Conservation (phyloP, 768 basidiomycete genomes). For the Mycena polygramma region DNA sequence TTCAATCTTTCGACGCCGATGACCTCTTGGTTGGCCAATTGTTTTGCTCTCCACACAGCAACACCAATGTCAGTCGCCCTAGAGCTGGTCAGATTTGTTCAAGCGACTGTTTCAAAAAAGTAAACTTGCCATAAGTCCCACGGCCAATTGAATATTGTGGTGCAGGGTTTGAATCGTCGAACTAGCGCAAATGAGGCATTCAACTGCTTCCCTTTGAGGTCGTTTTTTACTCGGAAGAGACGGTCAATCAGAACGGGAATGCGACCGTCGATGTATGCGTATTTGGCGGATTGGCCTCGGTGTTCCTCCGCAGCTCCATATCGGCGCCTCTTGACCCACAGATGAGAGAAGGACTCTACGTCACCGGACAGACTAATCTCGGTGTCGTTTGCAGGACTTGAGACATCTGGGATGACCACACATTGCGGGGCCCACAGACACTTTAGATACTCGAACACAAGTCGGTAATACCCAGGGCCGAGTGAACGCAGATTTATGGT, state of each 20-base stretch:
- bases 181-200: constrained; percentile 22
- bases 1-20: constrained; percentile 22
- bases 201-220: background rate
- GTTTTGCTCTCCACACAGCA: constrained; percentile 25
- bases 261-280: constrained; percentile 35
- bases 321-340: constrained; percentile 23
- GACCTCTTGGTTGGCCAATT: constrained; percentile 9
- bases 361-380: constrained; percentile 14
- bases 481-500: background rate
- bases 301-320: constrained; percentile 29
- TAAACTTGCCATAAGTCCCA: constrained; percentile 30
- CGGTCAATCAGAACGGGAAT: constrained; percentile 31
- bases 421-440: background rate
- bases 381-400: background rate
- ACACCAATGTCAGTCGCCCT: constrained; percentile 37
- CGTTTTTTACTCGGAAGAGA: constrained; percentile 27
- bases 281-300: constrained; percentile 25
- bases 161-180: constrained; percentile 12
- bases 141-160: constrained; percentile 9
- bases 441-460: background rate
- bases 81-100: background rate
- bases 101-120: too few relatives aligned
- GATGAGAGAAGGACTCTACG: constrained; percentile 29
- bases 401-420: background rate
- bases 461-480: constrained; percentile 1